Conservation (phyloP, 129 eudicot species). For the Lactuca sativa region DNA sequence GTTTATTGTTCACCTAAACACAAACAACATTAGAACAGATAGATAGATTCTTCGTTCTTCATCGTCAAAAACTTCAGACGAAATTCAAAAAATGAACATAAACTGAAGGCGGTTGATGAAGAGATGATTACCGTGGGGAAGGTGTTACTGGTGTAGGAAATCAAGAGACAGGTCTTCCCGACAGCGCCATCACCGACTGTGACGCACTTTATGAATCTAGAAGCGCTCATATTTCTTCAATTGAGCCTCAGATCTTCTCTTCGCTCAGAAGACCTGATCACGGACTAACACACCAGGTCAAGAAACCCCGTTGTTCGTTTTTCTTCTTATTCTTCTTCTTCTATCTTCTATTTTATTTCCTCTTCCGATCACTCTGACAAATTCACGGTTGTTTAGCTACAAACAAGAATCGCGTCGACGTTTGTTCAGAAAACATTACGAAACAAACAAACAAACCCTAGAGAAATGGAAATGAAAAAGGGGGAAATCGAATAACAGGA, state of each 20-base stretch:
- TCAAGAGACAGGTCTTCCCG: slow-evolving; percentile 94
- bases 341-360: neutral
- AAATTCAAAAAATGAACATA: neutral
- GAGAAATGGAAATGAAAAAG: neutral
- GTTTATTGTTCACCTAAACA: slow-evolving; percentile 4
- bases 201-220: slow-evolving; percentile 92
- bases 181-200: slow-evolving; percentile 99
- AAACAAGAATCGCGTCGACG: neutral
- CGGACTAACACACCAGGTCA: slow-evolving; percentile 8
- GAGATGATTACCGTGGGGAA: slow-evolving; percentile 77
- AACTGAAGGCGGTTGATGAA: neutral
- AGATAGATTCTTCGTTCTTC: neutral
- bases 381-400: neutral
- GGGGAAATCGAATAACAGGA: slow-evolving; percentile 10
- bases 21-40: neutral
- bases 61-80: neutral
- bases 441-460: slow-evolving; percentile 49
- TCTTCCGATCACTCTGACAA: slow-evolving; percentile 8
- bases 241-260: slow-evolving; percentile 53
- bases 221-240: slow-evolving; percentile 70
- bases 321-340: neutral
- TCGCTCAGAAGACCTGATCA: slow-evolving; percentile 54
- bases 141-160: slow-evolving; percentile 99
- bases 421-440: slow-evolving; percentile 1
- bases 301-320: neutral